phyloP scores from a whole-genome alignment of 129 eudicot genomes.

The Daucus carota region DH1_v3.0 NC_030385.2:29982501-29983000 shows the following conservation, averaged over 20 bases:
- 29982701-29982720: no score
- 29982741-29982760: conserved; percentile 6
- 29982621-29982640: conserved; percentile 68
- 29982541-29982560: conserved; percentile 24
- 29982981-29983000: neutral
- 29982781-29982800: conserved; percentile 97
- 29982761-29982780: neutral
- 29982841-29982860: conserved; percentile 79
- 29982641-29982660: conserved; percentile 67
- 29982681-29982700: conserved; percentile 74
- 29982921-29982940: neutral
- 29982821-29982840: conserved; percentile 93
- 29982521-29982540: conserved; percentile 61
- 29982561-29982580: neutral
- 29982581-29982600: neutral
- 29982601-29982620: neutral
- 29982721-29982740: neutral
- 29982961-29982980: neutral
- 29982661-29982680: conserved; percentile 51
- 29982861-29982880: conserved; percentile 92
- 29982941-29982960: neutral
- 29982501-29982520: conserved; percentile 74
- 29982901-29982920: conserved; percentile 19
- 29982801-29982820: conserved; percentile 78
- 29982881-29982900: conserved; percentile 71